A percentile compares a stretch with the other conserved stretches of the same genome.
Conservation (phyloP, 257 asterid genomes). For the Plantago elongata region DNA sequence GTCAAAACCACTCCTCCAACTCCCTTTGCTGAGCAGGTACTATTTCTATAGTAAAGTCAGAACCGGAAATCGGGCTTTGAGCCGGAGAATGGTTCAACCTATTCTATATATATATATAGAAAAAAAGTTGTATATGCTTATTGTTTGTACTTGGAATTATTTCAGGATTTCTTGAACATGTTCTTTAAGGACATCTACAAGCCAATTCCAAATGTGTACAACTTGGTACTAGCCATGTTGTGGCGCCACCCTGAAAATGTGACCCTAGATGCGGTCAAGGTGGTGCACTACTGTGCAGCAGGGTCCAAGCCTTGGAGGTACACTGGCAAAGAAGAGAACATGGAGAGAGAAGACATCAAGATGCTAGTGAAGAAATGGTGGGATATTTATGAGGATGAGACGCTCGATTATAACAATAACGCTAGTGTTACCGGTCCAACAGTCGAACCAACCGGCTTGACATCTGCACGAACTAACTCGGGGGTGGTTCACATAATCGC, state of each 20-base stretch:
- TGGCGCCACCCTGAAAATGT: constrained; percentile 63
- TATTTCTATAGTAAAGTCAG: background rate
- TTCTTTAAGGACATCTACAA: constrained; percentile 40
- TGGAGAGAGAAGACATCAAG: constrained; percentile 42
- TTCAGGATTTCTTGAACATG: constrained; percentile 42
- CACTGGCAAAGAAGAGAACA: constrained; percentile 43
- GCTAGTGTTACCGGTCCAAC: background rate
- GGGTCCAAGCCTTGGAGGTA: constrained; percentile 59
- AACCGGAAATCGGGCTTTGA: background rate
- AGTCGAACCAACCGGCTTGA: background rate
- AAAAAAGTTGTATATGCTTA: background rate
- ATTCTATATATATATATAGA: no score
- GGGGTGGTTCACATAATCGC: constrained; percentile 28
- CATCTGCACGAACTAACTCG: constrained; percentile 23
- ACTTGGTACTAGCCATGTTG: constrained; percentile 48
- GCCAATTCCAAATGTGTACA: constrained; percentile 43
- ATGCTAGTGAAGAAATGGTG: constrained; percentile 38
- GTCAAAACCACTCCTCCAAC: constrained; percentile 36
- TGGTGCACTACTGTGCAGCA: constrained; percentile 59
- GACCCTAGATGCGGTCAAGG: constrained; percentile 35
- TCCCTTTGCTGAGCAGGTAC: constrained; percentile 56
- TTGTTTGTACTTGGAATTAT: background rate
- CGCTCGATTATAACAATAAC: constrained; percentile 27
- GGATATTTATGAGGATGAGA: constrained; percentile 34
- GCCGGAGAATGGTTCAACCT: no score